Base-by-base conservation (phyloP, 2,329 filamentous ascomycete species). In the Fonsecaea pedrosoi region DNA sequence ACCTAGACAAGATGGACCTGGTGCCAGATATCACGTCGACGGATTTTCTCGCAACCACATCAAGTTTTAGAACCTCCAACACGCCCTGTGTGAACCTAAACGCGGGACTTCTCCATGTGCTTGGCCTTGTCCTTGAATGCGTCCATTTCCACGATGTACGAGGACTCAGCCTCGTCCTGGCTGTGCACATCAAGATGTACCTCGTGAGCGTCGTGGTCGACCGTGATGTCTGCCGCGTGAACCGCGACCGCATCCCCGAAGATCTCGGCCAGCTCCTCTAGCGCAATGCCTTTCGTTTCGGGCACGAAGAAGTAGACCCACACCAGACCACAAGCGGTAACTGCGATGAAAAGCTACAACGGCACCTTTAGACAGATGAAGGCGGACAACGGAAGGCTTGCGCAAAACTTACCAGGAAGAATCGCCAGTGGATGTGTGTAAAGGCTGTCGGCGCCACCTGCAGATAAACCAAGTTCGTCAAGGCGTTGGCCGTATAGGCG, bases 241-340 rank as follows among this genome's bases (percentile, higher is more conserved):
- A 60, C 60, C 70, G 63, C 53, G 4, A 35, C 30, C 5, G 25
- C 18, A 45, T 78, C 77, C 4, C 76, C 76, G 69, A 79, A 79
- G 1, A 73, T 62, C 12, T 70, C 73, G 18, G 73, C 74, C 57
- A 78, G 76, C 50, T 78, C 77, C 64, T 78, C 77, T 60, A 78
- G 63, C 6, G 71, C 73, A 13, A 72, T 66, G 10, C 75, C 73
- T 67, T 77, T 77, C 0, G 76, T 79, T 62, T 78, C 77, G 0
- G 76, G 77, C 58, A 75, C 78, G 21, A 76, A 62, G 55, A 77
- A 75, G 55, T 70, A 79, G 25, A 79, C 71, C 32, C 70, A 70
- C 3, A 72, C 60, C 18, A 73, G 71, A 63, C 75, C 75, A 9
- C 74, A 62, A 2, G 73, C 65, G 1, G 72, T 76, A 7, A 75